These are phyloP conservation scores for Polyporus tsugae DNA, from an alignment of 1,284 basidiomycete genomes.

Conservation along the genomic window DNA sequence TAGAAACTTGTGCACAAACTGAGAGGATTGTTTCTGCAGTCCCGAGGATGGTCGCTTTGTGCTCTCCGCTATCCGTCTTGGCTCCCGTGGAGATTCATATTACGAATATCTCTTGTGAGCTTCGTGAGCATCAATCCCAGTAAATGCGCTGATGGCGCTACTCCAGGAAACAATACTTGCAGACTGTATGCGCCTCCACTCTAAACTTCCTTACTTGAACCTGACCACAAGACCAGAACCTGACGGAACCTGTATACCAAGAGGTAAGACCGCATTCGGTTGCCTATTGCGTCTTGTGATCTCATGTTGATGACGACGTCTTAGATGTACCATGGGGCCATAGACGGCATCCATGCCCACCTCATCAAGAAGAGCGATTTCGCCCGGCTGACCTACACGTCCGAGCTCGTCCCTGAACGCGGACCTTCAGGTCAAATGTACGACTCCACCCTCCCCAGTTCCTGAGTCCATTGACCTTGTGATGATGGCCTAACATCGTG, in stretches of 20 bases:
- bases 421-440: constrained; percentile 57
- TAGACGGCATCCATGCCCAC: constrained; percentile 82
- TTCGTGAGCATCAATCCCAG: constrained; percentile 2
- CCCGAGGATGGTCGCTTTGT: constrained; percentile 75
- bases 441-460: constrained; percentile 29
- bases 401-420: constrained; percentile 77
- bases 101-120: constrained; percentile 91
- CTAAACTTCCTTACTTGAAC: constrained; percentile 15
- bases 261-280: constrained; percentile 53
- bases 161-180: constrained; percentile 79
- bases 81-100: constrained; percentile 93
- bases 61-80: constrained; percentile 84
- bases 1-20: neutral
- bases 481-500: constrained; percentile 15
- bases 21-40: constrained; percentile 47
- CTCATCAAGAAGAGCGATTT: constrained; percentile 73
- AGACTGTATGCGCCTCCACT: constrained; percentile 62
- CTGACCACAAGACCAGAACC: constrained; percentile 70
- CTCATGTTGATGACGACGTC: neutral
- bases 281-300: neutral
- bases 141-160: neutral
- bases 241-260: constrained; percentile 82
- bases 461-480: constrained; percentile 14
- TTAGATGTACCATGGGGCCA: constrained; percentile 89
- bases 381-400: constrained; percentile 77